Base-by-base conservation (phyloP, 495 filamentous ascomycete species). In the Penicillium alfredii region DNA sequence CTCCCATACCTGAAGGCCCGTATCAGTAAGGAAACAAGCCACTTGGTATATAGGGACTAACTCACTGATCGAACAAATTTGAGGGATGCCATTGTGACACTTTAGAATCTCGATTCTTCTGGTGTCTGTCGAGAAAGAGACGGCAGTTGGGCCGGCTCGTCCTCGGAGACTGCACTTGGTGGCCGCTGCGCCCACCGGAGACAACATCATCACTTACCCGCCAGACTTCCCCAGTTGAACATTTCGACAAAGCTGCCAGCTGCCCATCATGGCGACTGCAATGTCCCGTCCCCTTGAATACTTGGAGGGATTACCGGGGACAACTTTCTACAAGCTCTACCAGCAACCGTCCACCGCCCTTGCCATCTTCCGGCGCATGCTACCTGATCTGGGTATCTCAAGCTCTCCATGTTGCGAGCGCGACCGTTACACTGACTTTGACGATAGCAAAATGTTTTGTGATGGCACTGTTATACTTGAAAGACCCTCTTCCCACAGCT, bases 341-440 rank as follows among this genome's bases (percentile, higher is more conserved):
- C 84, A 88, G 67, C 88, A 95, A 71, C 92, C 92, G 8, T 94
- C 88, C 6, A 94, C 93, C 4, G 82, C 87, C 17, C 79, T 98
- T 26, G 93, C 92, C 33, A 89, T 98, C 47, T 97, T 96, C 62
- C 78, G 93, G 46, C 88, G 92, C 64, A 95, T 97, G 88, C 74
- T 97, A 38, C 85, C 93, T 42, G 85, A 89, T 40, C 63, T 95
- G 35, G 87, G 87, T 90, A 74, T 49, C 69, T 54, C 28, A 33
- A 47, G 49, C 45, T 48, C 22, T 49, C 29, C 12, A 30, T n/a
- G 30, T 23, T 36, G 34, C 21, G 12, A 33, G 19, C 30, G 25
- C 20, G 11, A 37, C 18, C 13, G 11, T 30, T 19, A 22, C n/a
- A 49, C 58, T 63, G 45, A 66, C 44, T 17, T 22, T 27, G 30